Conservation (phyloP, 805 yeast genomes). For the Nakazawaea ambrosiae region DNA sequence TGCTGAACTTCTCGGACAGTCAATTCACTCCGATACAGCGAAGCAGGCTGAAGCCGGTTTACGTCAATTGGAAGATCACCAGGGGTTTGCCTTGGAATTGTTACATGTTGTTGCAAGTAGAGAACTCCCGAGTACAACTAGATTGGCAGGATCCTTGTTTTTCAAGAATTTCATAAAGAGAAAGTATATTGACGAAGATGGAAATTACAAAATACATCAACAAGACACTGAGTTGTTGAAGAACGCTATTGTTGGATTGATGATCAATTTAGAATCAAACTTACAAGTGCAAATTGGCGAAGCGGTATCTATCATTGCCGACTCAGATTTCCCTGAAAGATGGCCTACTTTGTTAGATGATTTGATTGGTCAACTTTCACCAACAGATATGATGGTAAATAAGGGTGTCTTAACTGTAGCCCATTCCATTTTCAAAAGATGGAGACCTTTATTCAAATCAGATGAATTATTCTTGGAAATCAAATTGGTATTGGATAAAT, state of each 20-base stretch:
- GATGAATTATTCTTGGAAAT: constrained; percentile 87
- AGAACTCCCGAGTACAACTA: constrained; percentile 43
- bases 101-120: constrained; percentile 70
- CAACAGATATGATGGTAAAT: constrained; percentile 63
- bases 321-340: constrained; percentile 86
- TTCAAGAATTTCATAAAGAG: constrained; percentile 83
- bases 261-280: constrained; percentile 74
- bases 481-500: constrained; percentile 76
- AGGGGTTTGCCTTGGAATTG: constrained; percentile 72
- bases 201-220: constrained; percentile 56
- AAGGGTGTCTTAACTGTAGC: constrained; percentile 88
- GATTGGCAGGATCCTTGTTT: constrained; percentile 85
- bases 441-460: constrained; percentile 92
- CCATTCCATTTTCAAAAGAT: constrained; percentile 90
- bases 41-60: constrained; percentile 62
- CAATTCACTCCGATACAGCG: constrained; percentile 57
- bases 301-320: constrained; percentile 87
- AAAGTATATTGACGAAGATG: constrained; percentile 88
- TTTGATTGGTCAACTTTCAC: constrained; percentile 57
- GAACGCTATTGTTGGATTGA: constrained; percentile 70
- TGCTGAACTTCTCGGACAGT: constrained; percentile 49
- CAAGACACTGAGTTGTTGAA: constrained; percentile 66
- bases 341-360: constrained; percentile 80
- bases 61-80: constrained; percentile 51
- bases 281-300: constrained; percentile 94